phyloP scores from a whole-genome alignment of 73 alveolate genomes.

The Tetrahymena borealis region DNA sequence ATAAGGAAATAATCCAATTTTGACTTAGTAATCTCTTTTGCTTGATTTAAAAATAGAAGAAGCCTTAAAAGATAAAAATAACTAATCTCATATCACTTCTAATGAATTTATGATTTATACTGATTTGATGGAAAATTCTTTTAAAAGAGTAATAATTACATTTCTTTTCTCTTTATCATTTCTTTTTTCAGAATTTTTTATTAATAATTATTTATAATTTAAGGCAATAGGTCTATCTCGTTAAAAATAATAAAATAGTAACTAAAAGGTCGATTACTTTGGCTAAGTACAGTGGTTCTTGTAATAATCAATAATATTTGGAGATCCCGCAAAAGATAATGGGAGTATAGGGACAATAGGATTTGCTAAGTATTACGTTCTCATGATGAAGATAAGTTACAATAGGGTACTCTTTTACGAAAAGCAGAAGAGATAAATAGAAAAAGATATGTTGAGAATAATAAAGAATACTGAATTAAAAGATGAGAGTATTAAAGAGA shows the following conservation, averaged over 20 bases:
- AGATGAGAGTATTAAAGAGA: background rate
- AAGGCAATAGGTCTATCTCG: background rate
- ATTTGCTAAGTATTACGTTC: background rate
- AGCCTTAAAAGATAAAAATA: background rate
- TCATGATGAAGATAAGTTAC: background rate
- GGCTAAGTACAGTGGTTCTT: background rate
- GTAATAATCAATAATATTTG: background rate
- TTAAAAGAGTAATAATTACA: background rate
- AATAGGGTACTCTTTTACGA: background rate
- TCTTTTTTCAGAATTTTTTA: too few relatives aligned
- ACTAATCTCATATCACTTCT: background rate
- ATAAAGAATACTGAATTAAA: background rate
- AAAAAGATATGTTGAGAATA: background rate
- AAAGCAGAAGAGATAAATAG: background rate
- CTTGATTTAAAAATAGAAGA: background rate
- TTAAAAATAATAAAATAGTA: too few relatives aligned
- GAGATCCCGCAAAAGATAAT: background rate
- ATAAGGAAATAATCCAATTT: background rate
- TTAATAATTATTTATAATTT: background rate
- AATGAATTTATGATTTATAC: background rate
- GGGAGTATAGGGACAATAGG: background rate
- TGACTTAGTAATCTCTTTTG: background rate
- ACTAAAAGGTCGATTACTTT: too few relatives aligned
- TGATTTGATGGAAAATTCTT: background rate
- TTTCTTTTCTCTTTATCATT: too few relatives aligned